A percentile compares a stretch with the other conserved stretches of the same genome.
Conservation (phyloP, 768 basidiomycete genomes). For the Clitopilus passeckerianus region DNA sequence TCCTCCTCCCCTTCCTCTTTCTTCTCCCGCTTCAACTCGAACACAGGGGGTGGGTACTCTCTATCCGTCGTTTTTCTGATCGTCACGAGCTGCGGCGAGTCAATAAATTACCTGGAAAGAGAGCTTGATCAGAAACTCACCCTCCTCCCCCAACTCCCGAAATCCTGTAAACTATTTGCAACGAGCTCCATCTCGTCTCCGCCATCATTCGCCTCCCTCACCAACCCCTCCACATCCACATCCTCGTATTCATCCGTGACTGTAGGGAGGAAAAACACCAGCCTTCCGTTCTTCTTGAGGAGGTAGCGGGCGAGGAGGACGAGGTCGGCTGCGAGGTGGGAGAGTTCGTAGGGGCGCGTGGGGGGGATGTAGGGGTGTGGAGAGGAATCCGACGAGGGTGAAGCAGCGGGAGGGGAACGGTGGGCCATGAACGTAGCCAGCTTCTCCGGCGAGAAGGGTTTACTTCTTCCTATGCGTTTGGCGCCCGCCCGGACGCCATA, state of each 20-base stretch:
- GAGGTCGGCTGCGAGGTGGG: slow-evolving; percentile 76
- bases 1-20: slow-evolving; percentile 10
- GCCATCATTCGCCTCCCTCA: neutral
- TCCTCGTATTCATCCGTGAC: slow-evolving; percentile 89
- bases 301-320: slow-evolving; percentile 78
- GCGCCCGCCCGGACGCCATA: slow-evolving; percentile 91
- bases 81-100: slow-evolving; percentile 69
- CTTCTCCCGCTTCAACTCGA: slow-evolving; percentile 27
- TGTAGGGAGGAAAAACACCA: slow-evolving; percentile 95
- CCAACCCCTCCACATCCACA: slow-evolving; percentile 71
- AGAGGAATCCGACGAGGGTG: slow-evolving; percentile 28
- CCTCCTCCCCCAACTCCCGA: slow-evolving; percentile 91
- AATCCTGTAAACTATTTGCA: slow-evolving; percentile 87
- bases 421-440: slow-evolving; percentile 27
- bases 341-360: slow-evolving; percentile 89
- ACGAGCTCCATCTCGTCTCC: slow-evolving; percentile 87
- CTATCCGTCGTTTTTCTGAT: slow-evolving; percentile 62
- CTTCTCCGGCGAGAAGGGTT: slow-evolving; percentile 33
- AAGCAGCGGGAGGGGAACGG: too few relatives aligned
- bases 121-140: too few relatives aligned
- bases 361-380: slow-evolving; percentile 82
- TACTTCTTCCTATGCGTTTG: slow-evolving; percentile 73
- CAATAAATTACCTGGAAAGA: too few relatives aligned
- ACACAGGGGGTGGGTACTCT: slow-evolving; percentile 48
- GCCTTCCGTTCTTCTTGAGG: slow-evolving; percentile 77